Base-by-base conservation (phyloP, 2,329 filamentous ascomycete species). In the Ophiostoma tasmaniense region DNA sequence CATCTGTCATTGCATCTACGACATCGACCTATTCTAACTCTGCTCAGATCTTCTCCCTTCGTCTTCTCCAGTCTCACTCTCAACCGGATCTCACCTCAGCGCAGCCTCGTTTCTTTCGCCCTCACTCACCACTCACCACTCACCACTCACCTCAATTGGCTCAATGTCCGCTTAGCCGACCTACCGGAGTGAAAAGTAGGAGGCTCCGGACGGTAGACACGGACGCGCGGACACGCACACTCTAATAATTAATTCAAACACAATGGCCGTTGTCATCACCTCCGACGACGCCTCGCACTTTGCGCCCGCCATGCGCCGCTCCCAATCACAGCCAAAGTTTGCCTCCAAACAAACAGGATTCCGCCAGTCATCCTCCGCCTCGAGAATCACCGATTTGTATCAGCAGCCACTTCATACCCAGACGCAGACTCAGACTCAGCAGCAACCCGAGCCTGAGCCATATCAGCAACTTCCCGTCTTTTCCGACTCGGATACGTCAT, bases 271-370 rank as follows among this genome's bases (percentile, higher is more conserved):
- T 72, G 84, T 86, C 73, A 78, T 87, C 71, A 76, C 81, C 61
- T 82, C 84, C 20, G 86, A 88, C 74, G 86, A 89, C 74, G 82
- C 79, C 72, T 80, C 79, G 73, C 84, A 84, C 76, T 89, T 88
- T 77, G 80, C 84, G 20, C 81, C 83, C 66, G 76, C 81, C 30
- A 76, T 89, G 73, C 83, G 83, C 72, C 84, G 87, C 70, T 88
- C 87, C 14, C 84, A 87, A 72, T 89, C 87, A 2, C 85, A 87
- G 73, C 81, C 83, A 66, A 86, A 83, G 73, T 86, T 89, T 68
- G 76, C 79, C 71, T 77, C 81, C 10, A 78, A 78, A 67, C 77
- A 79, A 30, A 75, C 79, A 3, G 75, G 75, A 30, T 83, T 83
- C 69, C 79, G 79, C 72, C 76, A 80, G 11, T 81, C 85, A 22